Evolutionary conservation across 2,329 filamentous ascomycete genomes (phyloP), one percentile per base, ranked within the genome.

Genomic region (Chaetomiaceae sp.): DNA sequence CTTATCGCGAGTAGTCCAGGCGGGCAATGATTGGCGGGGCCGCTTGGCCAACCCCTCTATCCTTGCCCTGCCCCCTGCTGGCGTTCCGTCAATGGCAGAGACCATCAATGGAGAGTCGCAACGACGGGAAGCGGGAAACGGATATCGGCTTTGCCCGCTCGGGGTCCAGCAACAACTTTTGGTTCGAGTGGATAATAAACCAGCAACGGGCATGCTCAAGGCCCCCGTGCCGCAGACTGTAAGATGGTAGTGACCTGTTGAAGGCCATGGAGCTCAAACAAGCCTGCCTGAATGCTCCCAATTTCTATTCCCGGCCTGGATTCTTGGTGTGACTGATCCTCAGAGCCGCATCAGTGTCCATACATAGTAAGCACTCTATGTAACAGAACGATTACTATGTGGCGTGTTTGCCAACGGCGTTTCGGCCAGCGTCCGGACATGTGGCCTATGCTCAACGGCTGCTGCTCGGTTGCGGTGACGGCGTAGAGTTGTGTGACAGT

Each of bases 1-100:
- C 60, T 60, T 60, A 60, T 60, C 59, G 58, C 40, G 20, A 30
- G 51, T 30, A 56, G 11, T 45, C 51, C 6, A 27, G 13, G 9
- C 34, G 13, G 46, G 30, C 14, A 20, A 30, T 56, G 54, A 61
- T 62, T 62, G 60, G 55, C 44, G 40, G 49, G 29, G 33, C 10
- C 11, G 3, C 27, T 49, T 52, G 52, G 36, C 33, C 5, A 25
- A 20, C 54, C 49, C 54, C 44, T 51, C 54, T 40, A n/a, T 51
- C 34, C 43, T 23, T 13, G 5, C 29, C 30, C 10, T 41, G n/a
- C n/a, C 18, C 36, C 11, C 25, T 44, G n/a, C 14, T 27, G 34
- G 41, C 27, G 41, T 49, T 38, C 32, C 30, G 47, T 11, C 30
- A 27, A 13, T 46, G 20, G 20, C 48, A 30, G 18, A 5, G n/a